Conservation (phyloP, 1,139 yeast genomes). For the Arxiozyma slooffiae region DNA sequence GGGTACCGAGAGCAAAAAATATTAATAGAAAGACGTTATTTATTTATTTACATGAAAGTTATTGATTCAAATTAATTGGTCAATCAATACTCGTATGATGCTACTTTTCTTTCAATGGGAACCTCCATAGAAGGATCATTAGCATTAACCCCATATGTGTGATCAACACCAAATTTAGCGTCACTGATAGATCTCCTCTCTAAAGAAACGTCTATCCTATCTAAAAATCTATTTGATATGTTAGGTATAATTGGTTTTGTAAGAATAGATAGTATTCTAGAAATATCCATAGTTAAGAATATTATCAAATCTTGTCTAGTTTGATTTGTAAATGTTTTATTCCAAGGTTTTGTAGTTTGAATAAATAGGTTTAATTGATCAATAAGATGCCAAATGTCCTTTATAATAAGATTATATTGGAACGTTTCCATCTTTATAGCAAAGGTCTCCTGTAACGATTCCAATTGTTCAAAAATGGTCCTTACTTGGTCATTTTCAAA, state of each 20-base stretch:
- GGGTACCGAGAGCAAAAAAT: no score
- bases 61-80: background rate
- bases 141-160: conserved; percentile 38
- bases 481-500: background rate
- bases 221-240: conserved; percentile 48
- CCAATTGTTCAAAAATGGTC: conserved; percentile 3
- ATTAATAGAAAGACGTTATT: background rate
- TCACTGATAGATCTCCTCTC: conserved; percentile 35
- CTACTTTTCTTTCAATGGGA: conserved; percentile 30
- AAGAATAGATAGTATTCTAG: conserved; percentile 57
- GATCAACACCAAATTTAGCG: conserved; percentile 41
- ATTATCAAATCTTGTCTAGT: conserved; percentile 44
- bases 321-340: conserved; percentile 15
- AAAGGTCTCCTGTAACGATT: conserved; percentile 31
- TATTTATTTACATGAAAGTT: background rate
- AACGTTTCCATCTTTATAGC: conserved; percentile 37
- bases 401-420: conserved; percentile 52
- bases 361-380: conserved; percentile 57
- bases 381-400: conserved; percentile 52
- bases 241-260: conserved; percentile 66
- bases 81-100: background rate
- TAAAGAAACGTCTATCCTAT: conserved; percentile 46
- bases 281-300: conserved; percentile 57
- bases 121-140: conserved; percentile 36
- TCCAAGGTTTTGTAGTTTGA: conserved; percentile 57